A percentile compares a stretch with the other conserved stretches of the same genome.
phyloP scores from a whole-genome alignment of 371 early-diverging fungal species.

The Paraphysoderma sedebokerense region DNA sequence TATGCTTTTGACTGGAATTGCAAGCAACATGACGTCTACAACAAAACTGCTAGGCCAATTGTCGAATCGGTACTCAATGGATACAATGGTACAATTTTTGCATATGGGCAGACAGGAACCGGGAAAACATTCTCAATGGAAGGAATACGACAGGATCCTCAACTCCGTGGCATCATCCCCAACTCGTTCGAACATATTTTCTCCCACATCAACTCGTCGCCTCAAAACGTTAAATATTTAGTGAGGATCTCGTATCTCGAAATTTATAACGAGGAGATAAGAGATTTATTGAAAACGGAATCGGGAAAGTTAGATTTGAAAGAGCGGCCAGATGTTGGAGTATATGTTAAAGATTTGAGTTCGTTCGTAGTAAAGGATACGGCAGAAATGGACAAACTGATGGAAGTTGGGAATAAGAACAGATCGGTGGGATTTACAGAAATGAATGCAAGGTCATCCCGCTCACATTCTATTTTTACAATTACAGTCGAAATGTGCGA shows the following conservation, averaged over 20 bases:
- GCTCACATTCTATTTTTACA: conserved; percentile 46
- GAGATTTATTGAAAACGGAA: conserved; percentile 30
- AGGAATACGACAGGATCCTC: conserved; percentile 25
- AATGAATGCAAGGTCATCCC: conserved; percentile 37
- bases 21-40: conserved; percentile 31
- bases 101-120: conserved; percentile 20
- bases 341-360: conserved; percentile 36
- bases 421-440: conserved; percentile 38
- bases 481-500: conserved; percentile 25
- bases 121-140: conserved; percentile 37
- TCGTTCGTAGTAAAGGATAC: conserved; percentile 28
- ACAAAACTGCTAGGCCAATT: conserved; percentile 31
- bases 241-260: conserved; percentile 39
- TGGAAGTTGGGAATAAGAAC: conserved; percentile 34
- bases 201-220: conserved; percentile 14
- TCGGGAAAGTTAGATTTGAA: conserved; percentile 29
- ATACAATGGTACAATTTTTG: conserved; percentile 41
- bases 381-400: conserved; percentile 32
- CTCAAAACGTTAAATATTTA: conserved; percentile 18
- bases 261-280: conserved; percentile 55
- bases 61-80: conserved; percentile 30
- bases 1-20: conserved; percentile 23
- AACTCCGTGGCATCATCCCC: conserved; percentile 34
- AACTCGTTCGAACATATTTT: conserved; percentile 34
- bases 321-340: conserved; percentile 35